Percentiles rank a stretch among this genome's conserved stretches.
phyloP scores from a whole-genome alignment of 805 yeast genomes.

The Wickerhamia fluorescens region DNA sequence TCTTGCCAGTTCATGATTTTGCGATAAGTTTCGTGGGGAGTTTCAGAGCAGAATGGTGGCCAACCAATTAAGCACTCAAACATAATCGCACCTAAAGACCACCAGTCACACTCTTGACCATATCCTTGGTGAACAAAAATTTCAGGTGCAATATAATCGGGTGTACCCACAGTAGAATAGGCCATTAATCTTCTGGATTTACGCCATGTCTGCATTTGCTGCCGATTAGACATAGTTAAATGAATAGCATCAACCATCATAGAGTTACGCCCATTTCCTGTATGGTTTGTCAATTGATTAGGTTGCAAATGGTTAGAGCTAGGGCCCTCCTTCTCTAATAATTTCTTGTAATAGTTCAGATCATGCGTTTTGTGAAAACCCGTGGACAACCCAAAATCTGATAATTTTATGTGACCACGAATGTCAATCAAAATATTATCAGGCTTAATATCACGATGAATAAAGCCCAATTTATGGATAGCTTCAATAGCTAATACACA shows the following conservation, averaged over 20 bases:
- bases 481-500: slow-evolving; percentile 94
- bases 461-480: slow-evolving; percentile 85
- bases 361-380: slow-evolving; percentile 95
- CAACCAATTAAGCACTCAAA: slow-evolving; percentile 93
- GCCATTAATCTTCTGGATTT: slow-evolving; percentile 90
- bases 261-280: slow-evolving; percentile 53
- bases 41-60: slow-evolving; percentile 96
- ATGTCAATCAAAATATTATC: slow-evolving; percentile 89
- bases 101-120: slow-evolving; percentile 97
- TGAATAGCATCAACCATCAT: slow-evolving; percentile 92
- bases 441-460: slow-evolving; percentile 96
- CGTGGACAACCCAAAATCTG: slow-evolving; percentile 77
- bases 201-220: slow-evolving; percentile 95
- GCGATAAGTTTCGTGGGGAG: slow-evolving; percentile 89
- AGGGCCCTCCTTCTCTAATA: slow-evolving; percentile 58
- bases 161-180: slow-evolving; percentile 93
- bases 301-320: slow-evolving; percentile 11
- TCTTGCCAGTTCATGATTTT: slow-evolving; percentile 91
- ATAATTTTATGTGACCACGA: slow-evolving; percentile 59
- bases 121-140: slow-evolving; percentile 89
- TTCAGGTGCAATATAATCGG: slow-evolving; percentile 94
- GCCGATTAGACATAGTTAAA: slow-evolving; percentile 89
- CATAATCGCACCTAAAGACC: slow-evolving; percentile 96
- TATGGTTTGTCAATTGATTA: slow-evolving; percentile 15
- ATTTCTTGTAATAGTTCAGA: slow-evolving; percentile 74